Conservation (phyloP, 2,329 filamentous ascomycete genomes). For the Stemphylium beticola region DNA sequence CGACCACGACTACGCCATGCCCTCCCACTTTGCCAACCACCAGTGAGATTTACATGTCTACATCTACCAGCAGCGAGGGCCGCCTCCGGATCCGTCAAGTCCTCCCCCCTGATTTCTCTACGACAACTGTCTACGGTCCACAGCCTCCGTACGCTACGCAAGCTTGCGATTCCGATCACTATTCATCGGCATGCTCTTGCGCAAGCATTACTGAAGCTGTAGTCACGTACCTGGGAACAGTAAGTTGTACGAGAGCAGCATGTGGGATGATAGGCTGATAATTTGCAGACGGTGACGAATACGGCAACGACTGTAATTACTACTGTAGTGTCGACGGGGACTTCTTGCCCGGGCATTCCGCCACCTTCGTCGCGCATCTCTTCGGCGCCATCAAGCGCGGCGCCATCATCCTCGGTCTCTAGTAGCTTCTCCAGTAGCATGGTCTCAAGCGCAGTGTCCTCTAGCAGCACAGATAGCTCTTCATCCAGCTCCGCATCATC, state of each 20-base stretch:
- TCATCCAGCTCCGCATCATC: neutral
- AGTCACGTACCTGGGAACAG: slow-evolving; percentile 26
- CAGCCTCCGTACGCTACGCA: slow-evolving; percentile 33
- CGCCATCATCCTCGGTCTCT: neutral
- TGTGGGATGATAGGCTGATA: slow-evolving; percentile 6
- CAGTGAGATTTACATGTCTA: neutral
- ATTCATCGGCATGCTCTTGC: slow-evolving; percentile 38
- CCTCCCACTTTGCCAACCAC: slow-evolving; percentile 3
- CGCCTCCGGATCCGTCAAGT: slow-evolving; percentile 14
- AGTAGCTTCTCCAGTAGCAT: slow-evolving; percentile 5
- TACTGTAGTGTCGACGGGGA: slow-evolving; percentile 12
- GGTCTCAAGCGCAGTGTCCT: neutral
- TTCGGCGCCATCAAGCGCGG: neutral
- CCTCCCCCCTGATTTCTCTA: slow-evolving; percentile 12
- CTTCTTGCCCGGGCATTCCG: slow-evolving; percentile 7
- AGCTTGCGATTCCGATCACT: slow-evolving; percentile 22
- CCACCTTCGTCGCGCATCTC: neutral
- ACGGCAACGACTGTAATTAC: slow-evolving; percentile 21
- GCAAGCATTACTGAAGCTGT: slow-evolving; percentile 23
- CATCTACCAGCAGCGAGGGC: neutral
- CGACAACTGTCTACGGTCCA: slow-evolving; percentile 23
- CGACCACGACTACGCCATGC: slow-evolving; percentile 18
- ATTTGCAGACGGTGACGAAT: slow-evolving; percentile 17
- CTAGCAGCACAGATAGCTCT: neutral
- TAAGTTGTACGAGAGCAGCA: slow-evolving; percentile 11